Percentiles rank a stretch among this genome's conserved stretches.
These are phyloP conservation scores for Cucurbita ficifolia DNA, from an alignment of 306 rosid species.

Conservation along the genomic window DNA sequence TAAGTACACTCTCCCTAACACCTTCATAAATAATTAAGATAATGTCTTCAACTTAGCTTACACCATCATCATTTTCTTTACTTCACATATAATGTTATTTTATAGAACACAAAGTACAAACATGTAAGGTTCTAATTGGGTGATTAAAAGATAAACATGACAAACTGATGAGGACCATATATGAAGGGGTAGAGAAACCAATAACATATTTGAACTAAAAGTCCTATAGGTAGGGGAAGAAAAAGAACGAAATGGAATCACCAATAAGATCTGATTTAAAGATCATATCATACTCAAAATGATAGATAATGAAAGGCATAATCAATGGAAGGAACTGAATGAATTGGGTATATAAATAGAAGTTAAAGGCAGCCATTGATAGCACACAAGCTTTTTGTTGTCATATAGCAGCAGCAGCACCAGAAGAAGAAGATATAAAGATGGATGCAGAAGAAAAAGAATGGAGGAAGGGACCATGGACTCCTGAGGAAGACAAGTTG, in stretches of 20 bases:
- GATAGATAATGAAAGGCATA: neutral
- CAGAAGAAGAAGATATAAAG: neutral
- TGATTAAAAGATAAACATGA: neutral
- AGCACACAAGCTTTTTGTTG: neutral
- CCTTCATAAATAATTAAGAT: too few species aligned
- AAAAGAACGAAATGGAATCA: neutral
- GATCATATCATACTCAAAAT: neutral
- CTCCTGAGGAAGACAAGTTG: conserved; percentile 54
- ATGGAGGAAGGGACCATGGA: conserved; percentile 77
- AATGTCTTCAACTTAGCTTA: too few species aligned
- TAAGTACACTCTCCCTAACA: too few species aligned
- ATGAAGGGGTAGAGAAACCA: neutral
- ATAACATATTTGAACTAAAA: neutral
- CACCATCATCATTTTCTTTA: too few species aligned
- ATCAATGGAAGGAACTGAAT: neutral
- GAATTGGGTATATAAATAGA: neutral
- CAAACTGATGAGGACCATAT: neutral
- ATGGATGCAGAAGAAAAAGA: conserved; percentile 16
- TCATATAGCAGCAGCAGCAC: neutral
- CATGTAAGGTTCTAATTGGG: neutral
- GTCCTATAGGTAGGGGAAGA: neutral
- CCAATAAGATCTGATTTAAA: neutral
- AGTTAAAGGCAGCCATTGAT: conserved; percentile 4
- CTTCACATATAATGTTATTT: too few species aligned
- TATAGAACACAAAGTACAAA: neutral